A percentile compares a stretch with the other conserved stretches of the same genome.
Conservation (phyloP, 2,329 filamentous ascomycete genomes). For the Tolypocladium tropicale region DNA sequence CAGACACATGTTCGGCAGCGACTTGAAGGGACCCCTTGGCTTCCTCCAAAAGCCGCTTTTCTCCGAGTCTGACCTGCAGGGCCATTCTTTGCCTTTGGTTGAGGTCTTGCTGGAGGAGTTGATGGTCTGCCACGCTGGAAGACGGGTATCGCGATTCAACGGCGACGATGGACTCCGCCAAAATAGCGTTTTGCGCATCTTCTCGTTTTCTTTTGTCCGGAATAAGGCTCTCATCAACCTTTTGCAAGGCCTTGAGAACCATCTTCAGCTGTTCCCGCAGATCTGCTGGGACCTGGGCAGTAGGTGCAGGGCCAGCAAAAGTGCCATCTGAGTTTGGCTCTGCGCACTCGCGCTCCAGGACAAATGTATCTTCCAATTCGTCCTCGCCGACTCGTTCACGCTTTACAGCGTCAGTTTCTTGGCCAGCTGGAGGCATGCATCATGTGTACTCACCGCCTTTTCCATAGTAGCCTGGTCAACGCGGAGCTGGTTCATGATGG, state of each 20-base stretch:
- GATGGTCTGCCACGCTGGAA: conserved; percentile 26
- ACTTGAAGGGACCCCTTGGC: conserved; percentile 29
- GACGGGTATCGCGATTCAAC: conserved; percentile 33
- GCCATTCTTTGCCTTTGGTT: conserved; percentile 46
- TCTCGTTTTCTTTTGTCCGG: conserved; percentile 40
- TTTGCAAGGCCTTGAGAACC: conserved; percentile 38
- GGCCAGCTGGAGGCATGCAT: conserved; percentile 3
- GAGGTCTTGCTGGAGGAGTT: conserved; percentile 23
- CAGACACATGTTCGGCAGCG: conserved; percentile 8
- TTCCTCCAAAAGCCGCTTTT: conserved; percentile 56
- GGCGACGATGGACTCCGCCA: conserved; percentile 26
- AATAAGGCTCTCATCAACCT: conserved; percentile 28
- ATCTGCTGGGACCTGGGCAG: conserved; percentile 36
- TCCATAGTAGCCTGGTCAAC: conserved; percentile 26
- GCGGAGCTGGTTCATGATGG: conserved; percentile 28
- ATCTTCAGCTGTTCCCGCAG: conserved; percentile 40
- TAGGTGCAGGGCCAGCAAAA: conserved; percentile 23
- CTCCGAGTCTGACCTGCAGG: conserved; percentile 56
- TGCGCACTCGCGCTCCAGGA: conserved; percentile 47
- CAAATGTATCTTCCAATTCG: conserved; percentile 64
- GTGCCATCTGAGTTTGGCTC: conserved; percentile 41
- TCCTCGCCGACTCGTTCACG: conserved; percentile 46
- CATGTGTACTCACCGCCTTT: conserved; percentile 26
- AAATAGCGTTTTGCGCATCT: conserved; percentile 29
- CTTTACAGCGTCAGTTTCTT: conserved; percentile 17